Evolutionary conservation across 164 flowering plant species (phyloP).

Genomic region (Kingdonia uniflora): DNA sequence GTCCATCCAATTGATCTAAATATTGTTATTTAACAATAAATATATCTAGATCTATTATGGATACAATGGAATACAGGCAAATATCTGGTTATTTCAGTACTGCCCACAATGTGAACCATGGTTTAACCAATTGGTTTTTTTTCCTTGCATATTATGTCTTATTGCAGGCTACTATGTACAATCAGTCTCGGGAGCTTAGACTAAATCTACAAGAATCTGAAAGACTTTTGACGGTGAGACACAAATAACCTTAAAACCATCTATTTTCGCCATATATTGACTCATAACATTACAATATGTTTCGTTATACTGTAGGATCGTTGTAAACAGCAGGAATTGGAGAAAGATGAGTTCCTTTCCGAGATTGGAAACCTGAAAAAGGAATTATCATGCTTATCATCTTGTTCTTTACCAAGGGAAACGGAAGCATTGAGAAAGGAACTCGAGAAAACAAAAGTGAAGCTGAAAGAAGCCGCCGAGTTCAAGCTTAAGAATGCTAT

Average conservation of each 20-base stretch:
- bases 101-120: no score
- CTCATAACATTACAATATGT: slow-evolving; percentile 4
- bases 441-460: slow-evolving; percentile 66
- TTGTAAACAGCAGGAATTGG: slow-evolving; percentile 34
- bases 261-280: neutral
- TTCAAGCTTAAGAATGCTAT: slow-evolving; percentile 68
- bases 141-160: neutral
- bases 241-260: neutral
- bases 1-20: no score
- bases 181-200: slow-evolving; percentile 35
- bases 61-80: no score
- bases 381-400: slow-evolving; percentile 47
- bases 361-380: slow-evolving; percentile 47
- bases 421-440: slow-evolving; percentile 78
- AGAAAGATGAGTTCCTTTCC: slow-evolving; percentile 35
- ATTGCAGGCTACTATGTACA: slow-evolving; percentile 37
- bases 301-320: slow-evolving; percentile 33
- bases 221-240: slow-evolving; percentile 32
- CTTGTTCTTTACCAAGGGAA: slow-evolving; percentile 57
- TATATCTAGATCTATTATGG: no score
- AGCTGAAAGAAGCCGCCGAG: slow-evolving; percentile 75
- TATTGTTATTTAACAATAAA: no score
- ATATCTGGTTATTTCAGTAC: no score
- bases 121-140: no score
- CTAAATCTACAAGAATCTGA: slow-evolving; percentile 36